These are phyloP conservation scores for Dryas octopetala DNA, from an alignment of 306 rosid species.

Conservation along the genomic window DNA sequence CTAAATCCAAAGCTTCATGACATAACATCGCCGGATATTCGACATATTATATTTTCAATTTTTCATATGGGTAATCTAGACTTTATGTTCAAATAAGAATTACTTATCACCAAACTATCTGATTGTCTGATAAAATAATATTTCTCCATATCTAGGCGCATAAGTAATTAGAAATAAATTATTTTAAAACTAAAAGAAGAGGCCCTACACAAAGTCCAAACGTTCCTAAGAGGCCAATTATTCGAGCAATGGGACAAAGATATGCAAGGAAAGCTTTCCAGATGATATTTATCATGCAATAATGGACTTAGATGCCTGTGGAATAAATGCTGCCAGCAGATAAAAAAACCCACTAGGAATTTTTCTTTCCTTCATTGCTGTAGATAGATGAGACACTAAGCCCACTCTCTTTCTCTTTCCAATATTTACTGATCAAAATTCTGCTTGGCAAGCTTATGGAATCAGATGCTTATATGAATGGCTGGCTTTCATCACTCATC, in stretches of 20 bases:
- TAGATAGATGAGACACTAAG: constrained; percentile 49
- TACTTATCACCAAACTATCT: no score
- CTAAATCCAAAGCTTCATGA: no score
- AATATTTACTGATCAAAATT: constrained; percentile 18
- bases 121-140: no score
- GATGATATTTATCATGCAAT: constrained; percentile 35
- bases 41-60: no score
- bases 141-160: no score
- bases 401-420: constrained; percentile 37
- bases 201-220: neutral
- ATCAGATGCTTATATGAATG: constrained; percentile 59
- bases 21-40: no score
- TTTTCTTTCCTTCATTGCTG: constrained; percentile 35
- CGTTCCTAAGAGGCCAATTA: constrained; percentile 12
- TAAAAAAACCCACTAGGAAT: constrained; percentile 41
- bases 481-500: constrained; percentile 23
- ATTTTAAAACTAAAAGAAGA: neutral
- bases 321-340: constrained; percentile 55
- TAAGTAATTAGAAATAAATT: no score
- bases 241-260: constrained; percentile 23
- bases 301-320: constrained; percentile 40
- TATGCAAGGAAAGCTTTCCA: constrained; percentile 16
- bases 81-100: no score
- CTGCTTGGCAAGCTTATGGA: constrained; percentile 38
- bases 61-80: no score